Evolutionary conservation across 345 rosid species (phyloP).

Genomic region (Heritiera littoralis): DNA sequence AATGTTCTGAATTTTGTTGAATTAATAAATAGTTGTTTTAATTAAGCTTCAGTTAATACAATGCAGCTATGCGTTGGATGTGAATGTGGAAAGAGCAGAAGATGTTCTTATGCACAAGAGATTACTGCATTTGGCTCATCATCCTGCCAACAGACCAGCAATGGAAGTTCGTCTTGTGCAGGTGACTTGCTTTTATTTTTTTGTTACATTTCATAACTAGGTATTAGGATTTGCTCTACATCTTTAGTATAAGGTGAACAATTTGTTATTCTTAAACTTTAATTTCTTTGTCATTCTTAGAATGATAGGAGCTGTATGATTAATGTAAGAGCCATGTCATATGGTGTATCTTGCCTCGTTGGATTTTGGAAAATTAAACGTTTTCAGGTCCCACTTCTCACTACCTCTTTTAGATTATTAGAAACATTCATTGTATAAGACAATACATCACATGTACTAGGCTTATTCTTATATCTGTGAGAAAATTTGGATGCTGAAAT

Average conservation of each 20-base stretch:
- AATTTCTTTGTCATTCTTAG: background rate
- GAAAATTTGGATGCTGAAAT: background rate
- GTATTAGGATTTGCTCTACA: background rate
- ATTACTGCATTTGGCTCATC: slow-evolving; percentile 55
- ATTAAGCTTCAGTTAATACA: slow-evolving; percentile 3
- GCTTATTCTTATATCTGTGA: background rate
- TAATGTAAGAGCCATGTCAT: background rate
- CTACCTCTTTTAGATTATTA: background rate
- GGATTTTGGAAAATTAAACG: background rate
- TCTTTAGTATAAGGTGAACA: background rate
- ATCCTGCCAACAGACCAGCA: slow-evolving; percentile 57
- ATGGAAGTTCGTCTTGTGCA: slow-evolving; percentile 73
- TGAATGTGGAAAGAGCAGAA: slow-evolving; percentile 94
- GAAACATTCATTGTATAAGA: background rate
- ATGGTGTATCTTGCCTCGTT: background rate
- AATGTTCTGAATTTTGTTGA: slow-evolving; percentile 1
- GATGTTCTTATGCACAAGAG: slow-evolving; percentile 87
- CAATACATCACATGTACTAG: background rate
- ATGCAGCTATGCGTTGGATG: slow-evolving; percentile 91
- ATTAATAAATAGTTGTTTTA: background rate
- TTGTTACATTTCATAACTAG: background rate
- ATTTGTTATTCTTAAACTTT: background rate
- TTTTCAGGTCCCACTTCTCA: background rate
- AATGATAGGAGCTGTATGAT: background rate
- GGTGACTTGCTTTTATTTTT: slow-evolving; percentile 33